Evolutionary conservation across 805 yeast genomes (phyloP).

Genomic region (Huiozyma sinensis): DNA sequence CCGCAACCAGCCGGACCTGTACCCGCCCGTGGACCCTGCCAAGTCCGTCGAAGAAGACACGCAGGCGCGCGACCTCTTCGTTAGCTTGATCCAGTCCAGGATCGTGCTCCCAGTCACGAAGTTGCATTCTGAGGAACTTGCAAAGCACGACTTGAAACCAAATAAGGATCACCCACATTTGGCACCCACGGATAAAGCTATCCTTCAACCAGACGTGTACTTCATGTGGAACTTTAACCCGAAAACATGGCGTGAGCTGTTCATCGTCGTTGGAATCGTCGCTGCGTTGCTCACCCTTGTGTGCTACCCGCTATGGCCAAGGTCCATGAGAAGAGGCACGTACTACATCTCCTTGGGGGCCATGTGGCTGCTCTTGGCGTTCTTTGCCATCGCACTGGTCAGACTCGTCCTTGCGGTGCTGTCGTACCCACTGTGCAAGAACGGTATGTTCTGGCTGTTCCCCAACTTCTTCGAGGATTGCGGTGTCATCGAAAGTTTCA

Average conservation of each 20-base stretch:
- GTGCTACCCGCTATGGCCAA: constrained; percentile 93
- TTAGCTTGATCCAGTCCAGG: constrained; percentile 59
- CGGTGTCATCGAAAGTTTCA: constrained; percentile 85
- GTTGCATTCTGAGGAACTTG: constrained; percentile 57
- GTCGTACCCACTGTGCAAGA: constrained; percentile 17
- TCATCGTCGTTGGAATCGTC: constrained; percentile 32
- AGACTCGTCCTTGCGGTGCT: constrained; percentile 58
- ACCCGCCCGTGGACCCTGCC: constrained; percentile 34
- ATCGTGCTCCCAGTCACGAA: constrained; percentile 69
- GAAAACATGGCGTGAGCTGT: constrained; percentile 38
- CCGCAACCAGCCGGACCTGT: constrained; percentile 34
- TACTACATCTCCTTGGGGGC: constrained; percentile 79
- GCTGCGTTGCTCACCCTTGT: constrained; percentile 58
- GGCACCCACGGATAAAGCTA: constrained; percentile 45
- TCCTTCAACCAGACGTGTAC: constrained; percentile 54
- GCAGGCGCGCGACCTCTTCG: constrained; percentile 48
- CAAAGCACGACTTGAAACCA: constrained; percentile 50
- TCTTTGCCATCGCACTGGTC: constrained; percentile 69
- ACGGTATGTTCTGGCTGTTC: constrained; percentile 85
- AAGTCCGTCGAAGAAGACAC: constrained; percentile 10
- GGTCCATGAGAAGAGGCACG: constrained; percentile 76
- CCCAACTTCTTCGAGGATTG: constrained; percentile 95
- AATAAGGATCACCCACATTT: constrained; percentile 56
- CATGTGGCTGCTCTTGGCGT: constrained; percentile 60
- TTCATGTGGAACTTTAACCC: constrained; percentile 77